Evolutionary conservation across 1,139 yeast genomes (phyloP).

Genomic region (Sugiyamaella xylanicola): DNA sequence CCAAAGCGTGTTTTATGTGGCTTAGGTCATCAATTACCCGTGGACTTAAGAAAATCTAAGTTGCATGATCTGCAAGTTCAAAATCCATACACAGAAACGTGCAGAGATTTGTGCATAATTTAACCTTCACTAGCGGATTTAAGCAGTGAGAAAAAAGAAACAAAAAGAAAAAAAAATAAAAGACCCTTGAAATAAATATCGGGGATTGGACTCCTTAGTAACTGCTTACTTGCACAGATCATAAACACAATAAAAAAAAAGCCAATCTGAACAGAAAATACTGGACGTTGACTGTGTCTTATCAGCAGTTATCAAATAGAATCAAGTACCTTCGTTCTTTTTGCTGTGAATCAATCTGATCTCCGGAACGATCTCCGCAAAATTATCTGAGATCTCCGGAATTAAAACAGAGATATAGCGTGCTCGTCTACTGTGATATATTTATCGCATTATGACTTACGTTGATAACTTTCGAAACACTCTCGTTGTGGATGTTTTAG

Average conservation of each 20-base stretch:
- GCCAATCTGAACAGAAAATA: too few relatives aligned
- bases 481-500: slow-evolving; percentile 27
- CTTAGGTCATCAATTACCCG: neutral
- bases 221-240: neutral
- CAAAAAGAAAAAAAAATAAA: neutral
- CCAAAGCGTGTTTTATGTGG: neutral
- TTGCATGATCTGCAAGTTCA: neutral
- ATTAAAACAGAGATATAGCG: too few relatives aligned
- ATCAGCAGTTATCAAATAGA: too few relatives aligned
- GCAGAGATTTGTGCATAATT: neutral
- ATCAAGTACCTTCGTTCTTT: too few relatives aligned
- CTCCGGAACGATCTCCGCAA: too few relatives aligned
- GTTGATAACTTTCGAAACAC: slow-evolving; percentile 26
- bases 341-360: too few relatives aligned
- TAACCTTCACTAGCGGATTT: neutral
- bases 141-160: neutral
- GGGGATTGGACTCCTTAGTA: neutral
- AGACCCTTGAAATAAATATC: neutral
- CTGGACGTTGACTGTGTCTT: too few relatives aligned
- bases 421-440: neutral
- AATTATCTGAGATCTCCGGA: too few relatives aligned
- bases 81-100: neutral
- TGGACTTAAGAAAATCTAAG: neutral
- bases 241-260: too few relatives aligned
- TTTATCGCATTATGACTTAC: slow-evolving; percentile 18